Evolutionary conservation across 331 rosid species (phyloP), one percentile per base, ranked within the genome.

Genomic region (Prunus yedoensis): DNA sequence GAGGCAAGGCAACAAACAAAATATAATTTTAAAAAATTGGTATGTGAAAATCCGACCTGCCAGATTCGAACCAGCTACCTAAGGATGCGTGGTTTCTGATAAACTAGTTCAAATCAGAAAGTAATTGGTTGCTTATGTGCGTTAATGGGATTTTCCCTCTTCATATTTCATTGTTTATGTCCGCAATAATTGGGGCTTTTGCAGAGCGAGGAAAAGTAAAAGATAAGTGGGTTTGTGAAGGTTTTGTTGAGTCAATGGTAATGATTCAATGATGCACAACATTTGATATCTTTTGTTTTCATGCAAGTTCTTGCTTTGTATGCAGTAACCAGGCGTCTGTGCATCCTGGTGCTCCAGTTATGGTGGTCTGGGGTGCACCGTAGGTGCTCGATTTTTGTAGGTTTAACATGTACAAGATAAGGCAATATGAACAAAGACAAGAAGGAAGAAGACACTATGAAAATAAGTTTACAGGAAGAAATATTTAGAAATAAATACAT

Each of bases 1-100:
- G 4, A 30, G 35, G 4, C 35, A 30, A 30, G 35, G 35, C 5
- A 30, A 30, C 35, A 30, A 30, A 30, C 35, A 4, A 30, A 30
- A 30, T 30, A 30, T 30, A 30, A 30, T 30, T 30, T 4, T 4
- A 4, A 30, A 30, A 30, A 30, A 30, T 30, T 30, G 35, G 35
- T 30, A 30, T 4, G 35, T 30, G 35, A 35, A 35, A 35, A 1
- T 79, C 79, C 89, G 87, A 88, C 89, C 91, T 81, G 75, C 87
- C 83, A 85, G 92, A 88, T 86, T 90, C 89, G 88, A 85, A 66
- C 63, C 76, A 65, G 50, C 53, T 74, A 73, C 74, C 64, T 53
- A 57, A 85, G 82, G 82, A 77, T 72, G 12, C 8, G 57, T 13
- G 20, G 10, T 67, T 61, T 50, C 72, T 45, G 12, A 21, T 32